A percentile compares a stretch with the other conserved stretches of the same genome.
phyloP scores from a whole-genome alignment of 441 rosid genomes.

The Croton laevigatus region DNA sequence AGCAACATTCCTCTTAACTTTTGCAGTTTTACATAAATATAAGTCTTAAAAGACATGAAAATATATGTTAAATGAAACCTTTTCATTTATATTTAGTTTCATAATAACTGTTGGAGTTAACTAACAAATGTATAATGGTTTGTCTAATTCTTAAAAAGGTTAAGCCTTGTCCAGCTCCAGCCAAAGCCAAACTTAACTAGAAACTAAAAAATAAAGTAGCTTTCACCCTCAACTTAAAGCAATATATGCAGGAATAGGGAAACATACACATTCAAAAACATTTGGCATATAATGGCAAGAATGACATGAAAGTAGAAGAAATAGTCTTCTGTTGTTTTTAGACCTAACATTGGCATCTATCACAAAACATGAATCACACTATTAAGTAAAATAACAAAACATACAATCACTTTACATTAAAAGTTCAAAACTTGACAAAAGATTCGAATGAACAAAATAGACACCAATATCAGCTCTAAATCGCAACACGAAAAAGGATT shows the following conservation, averaged over 20 bases:
- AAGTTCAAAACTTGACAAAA: background rate
- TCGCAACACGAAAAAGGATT: background rate
- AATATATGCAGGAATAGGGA: background rate
- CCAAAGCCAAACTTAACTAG: background rate
- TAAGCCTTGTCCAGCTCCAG: background rate
- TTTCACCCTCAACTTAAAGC: background rate
- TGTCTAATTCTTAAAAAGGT: background rate
- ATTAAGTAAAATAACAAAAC: background rate
- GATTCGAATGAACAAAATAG: background rate
- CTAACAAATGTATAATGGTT: background rate
- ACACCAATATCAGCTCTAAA: background rate
- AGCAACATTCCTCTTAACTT: conserved; percentile 2
- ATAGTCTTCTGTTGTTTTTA: background rate
- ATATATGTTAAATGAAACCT: background rate
- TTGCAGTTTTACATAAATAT: conserved; percentile 5
- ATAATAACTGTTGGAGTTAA: background rate
- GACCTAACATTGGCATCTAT: background rate
- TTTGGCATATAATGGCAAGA: background rate
- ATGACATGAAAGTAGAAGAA: background rate
- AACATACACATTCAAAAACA: background rate
- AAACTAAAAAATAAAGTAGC: background rate
- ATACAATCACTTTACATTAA: background rate
- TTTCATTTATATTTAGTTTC: background rate
- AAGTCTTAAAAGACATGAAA: background rate
- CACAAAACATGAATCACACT: background rate